Percentiles rank a stretch among this genome's conserved stretches.
Conservation (phyloP, 1,139 yeast genomes). For the Scheffersomyces insectosa region DNA sequence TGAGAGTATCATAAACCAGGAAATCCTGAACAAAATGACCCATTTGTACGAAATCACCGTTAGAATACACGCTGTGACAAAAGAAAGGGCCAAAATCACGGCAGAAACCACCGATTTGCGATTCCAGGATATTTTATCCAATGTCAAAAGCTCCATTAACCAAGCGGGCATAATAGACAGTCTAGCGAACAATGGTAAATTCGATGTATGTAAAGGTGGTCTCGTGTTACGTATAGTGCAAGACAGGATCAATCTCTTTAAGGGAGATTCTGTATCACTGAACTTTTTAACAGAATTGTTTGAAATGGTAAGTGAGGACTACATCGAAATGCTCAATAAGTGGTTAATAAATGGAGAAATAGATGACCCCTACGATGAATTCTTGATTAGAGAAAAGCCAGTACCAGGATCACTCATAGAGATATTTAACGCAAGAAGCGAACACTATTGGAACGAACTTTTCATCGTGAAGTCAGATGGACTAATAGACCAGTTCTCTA, state of each 20-base stretch:
- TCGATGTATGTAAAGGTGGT: constrained; percentile 68
- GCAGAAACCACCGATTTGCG: constrained; percentile 5
- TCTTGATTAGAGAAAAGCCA: constrained; percentile 57
- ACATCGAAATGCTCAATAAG: constrained; percentile 64
- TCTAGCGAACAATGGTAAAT: constrained; percentile 53
- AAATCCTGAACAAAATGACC: constrained; percentile 36
- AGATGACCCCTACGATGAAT: constrained; percentile 82
- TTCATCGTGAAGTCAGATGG: constrained; percentile 78
- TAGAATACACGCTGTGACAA: constrained; percentile 43
- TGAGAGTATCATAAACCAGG: constrained; percentile 32
- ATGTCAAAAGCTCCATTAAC: constrained; percentile 33
- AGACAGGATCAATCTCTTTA: constrained; percentile 50
- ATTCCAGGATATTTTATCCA: constrained; percentile 11
- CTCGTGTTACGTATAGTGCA: constrained; percentile 63
- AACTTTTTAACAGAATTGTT: constrained; percentile 55
- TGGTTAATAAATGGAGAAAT: constrained; percentile 82
- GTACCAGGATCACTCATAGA: constrained; percentile 31
- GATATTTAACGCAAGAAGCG: constrained; percentile 53
- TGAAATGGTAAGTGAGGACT: constrained; percentile 61
- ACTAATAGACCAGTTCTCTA: constrained; percentile 62
- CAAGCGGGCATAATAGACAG: constrained; percentile 47
- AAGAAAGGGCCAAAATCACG: constrained; percentile 14
- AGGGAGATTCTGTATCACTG: constrained; percentile 66
- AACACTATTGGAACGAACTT: constrained; percentile 85
- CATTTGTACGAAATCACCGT: constrained; percentile 60